Conservation (phyloP, 179 eudicot species). For the Beta corolliflora region DNA sequence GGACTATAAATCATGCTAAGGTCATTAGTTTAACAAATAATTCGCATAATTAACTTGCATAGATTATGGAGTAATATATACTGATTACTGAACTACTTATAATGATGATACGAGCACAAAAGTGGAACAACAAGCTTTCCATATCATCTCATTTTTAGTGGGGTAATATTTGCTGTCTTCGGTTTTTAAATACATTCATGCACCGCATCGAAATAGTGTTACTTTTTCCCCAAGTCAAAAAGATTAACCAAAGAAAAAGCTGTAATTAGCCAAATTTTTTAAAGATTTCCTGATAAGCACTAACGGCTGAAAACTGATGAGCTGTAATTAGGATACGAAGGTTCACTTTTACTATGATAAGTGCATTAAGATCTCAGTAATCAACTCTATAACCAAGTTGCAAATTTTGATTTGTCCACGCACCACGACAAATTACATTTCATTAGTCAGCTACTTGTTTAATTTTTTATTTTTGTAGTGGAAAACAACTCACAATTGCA, state of each 20-base stretch:
- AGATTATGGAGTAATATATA: background rate
- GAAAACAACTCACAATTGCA: conserved; percentile 13
- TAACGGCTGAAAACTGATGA: background rate
- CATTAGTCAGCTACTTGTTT: background rate
- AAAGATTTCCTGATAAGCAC: conserved; percentile 21
- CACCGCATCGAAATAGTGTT: background rate
- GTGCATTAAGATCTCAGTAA: conserved; percentile 9
- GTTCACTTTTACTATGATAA: conserved; percentile 18
- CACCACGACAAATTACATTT: background rate
- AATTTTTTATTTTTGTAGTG: background rate
- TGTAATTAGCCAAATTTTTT: background rate
- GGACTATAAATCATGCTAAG: too few species aligned
- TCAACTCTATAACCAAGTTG: background rate
- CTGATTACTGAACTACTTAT: background rate
- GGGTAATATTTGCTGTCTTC: background rate
- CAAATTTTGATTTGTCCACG: conserved; percentile 8
- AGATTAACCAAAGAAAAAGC: background rate
- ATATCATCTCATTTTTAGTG: background rate
- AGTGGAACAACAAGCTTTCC: background rate
- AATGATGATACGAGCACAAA: background rate
- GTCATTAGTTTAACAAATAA: too few species aligned
- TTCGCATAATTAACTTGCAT: too few species aligned
- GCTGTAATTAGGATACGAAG: conserved; percentile 15
- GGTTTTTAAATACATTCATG: background rate
- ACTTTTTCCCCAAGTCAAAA: background rate